These are phyloP conservation scores for Pichia paraexigua DNA, from an alignment of 805 yeast genomes.

Conservation along the genomic window DNA sequence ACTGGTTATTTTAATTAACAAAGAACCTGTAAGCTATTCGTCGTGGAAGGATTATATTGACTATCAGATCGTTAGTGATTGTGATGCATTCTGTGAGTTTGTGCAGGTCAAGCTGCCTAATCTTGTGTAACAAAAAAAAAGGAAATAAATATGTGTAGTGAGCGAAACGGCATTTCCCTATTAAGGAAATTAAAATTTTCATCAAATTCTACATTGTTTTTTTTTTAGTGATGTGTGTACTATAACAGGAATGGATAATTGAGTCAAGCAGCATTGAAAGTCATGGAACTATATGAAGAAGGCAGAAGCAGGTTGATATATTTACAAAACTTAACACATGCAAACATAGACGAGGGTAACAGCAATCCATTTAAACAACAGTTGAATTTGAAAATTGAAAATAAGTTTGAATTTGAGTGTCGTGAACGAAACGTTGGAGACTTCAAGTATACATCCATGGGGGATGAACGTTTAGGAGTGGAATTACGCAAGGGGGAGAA, in stretches of 20 bases:
- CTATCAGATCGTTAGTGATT: conserved; percentile 69
- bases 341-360: not conserved
- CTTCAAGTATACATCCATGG: not conserved
- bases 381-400: not conserved
- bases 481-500: not conserved
- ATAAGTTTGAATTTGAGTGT: not conserved
- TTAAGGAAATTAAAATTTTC: not conserved
- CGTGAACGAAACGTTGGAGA: not conserved
- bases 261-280: no score
- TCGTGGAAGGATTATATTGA: conserved; percentile 71
- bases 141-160: no score
- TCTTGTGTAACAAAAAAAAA: conserved; percentile 28
- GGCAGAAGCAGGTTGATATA: not conserved
- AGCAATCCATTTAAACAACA: not conserved
- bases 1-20: conserved; percentile 66
- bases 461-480: not conserved
- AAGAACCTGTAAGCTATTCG: conserved; percentile 49
- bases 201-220: no score
- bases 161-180: not conserved
- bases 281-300: conserved; percentile 3
- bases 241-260: no score
- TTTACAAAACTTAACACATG: conserved; percentile 1
- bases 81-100: conserved; percentile 70
- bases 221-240: no score
- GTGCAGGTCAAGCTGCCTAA: conserved; percentile 45